These are phyloP conservation scores for Stachybotrys chlorohalonatus DNA, from an alignment of 2,329 filamentous ascomycete species.

Conservation along the genomic window DNA sequence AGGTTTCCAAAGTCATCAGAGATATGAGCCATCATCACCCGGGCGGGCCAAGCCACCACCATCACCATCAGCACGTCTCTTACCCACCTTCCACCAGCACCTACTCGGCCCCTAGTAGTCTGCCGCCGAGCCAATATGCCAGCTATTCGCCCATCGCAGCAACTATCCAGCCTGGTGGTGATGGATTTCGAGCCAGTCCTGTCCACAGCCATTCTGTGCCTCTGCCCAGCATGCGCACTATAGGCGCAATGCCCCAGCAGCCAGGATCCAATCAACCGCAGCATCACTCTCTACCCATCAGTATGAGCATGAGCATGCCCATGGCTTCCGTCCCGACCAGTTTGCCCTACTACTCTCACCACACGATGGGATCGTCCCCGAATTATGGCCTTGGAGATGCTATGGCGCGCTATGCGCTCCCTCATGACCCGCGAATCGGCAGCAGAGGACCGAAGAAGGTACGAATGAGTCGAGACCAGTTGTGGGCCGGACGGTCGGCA, in stretches of 20 bases:
- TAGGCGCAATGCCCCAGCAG: slow-evolving; percentile 23
- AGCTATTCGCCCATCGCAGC: slow-evolving; percentile 18
- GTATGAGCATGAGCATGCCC: slow-evolving; percentile 22
- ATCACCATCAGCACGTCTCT: slow-evolving; percentile 17
- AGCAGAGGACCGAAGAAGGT: slow-evolving; percentile 50
- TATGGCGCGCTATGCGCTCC: slow-evolving; percentile 35
- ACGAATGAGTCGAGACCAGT: slow-evolving; percentile 11
- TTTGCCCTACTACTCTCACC: slow-evolving; percentile 35
- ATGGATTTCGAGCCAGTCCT: slow-evolving; percentile 19
- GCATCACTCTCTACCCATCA: slow-evolving; percentile 22
- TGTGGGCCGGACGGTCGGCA: neutral
- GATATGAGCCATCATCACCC: slow-evolving; percentile 20
- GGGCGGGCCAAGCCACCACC: slow-evolving; percentile 5
- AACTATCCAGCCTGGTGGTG: slow-evolving; percentile 12
- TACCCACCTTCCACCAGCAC: slow-evolving; percentile 15
- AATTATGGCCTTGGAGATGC: slow-evolving; percentile 34
- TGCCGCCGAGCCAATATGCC: slow-evolving; percentile 18
- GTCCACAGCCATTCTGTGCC: slow-evolving; percentile 21
- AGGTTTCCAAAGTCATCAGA: slow-evolving; percentile 16
- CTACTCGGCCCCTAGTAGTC: slow-evolving; percentile 11
- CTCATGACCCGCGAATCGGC: slow-evolving; percentile 38
- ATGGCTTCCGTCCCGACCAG: slow-evolving; percentile 17
- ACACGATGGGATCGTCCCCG: slow-evolving; percentile 21
- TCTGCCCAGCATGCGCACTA: slow-evolving; percentile 31
- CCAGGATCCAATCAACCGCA: slow-evolving; percentile 11